phyloP scores from a whole-genome alignment of 78 protist species.

The Polysphondylium violaceum region DNA sequence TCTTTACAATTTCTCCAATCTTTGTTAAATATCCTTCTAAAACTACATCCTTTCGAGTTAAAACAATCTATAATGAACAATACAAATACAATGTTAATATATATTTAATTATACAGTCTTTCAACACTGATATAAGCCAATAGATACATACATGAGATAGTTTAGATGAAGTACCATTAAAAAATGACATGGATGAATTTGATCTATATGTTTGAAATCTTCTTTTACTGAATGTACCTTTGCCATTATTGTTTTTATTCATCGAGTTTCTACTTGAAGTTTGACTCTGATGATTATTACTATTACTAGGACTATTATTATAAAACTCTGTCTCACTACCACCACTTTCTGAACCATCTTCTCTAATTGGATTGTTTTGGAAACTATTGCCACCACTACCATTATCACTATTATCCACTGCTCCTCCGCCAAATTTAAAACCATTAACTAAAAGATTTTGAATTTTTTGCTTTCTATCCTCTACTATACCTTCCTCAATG shows the following conservation, averaged over 20 bases:
- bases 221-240: too few relatives aligned
- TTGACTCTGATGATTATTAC: too few relatives aligned
- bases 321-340: neutral
- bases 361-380: neutral
- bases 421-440: neutral
- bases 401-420: neutral
- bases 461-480: conserved; percentile 64
- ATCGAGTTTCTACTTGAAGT: too few relatives aligned
- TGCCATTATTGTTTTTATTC: too few relatives aligned
- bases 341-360: conserved; percentile 8
- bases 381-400: neutral
- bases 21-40: conserved; percentile 69
- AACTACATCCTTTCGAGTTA: conserved; percentile 18
- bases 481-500: conserved; percentile 64
- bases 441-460: conserved; percentile 7
- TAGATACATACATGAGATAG: too few relatives aligned
- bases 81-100: neutral
- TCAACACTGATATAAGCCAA: too few relatives aligned
- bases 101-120: too few relatives aligned
- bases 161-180: too few relatives aligned
- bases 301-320: neutral
- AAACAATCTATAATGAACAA: neutral
- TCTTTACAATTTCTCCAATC: conserved; percentile 65
- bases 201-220: too few relatives aligned
- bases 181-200: too few relatives aligned